These are phyloP conservation scores for Arthrobotrys entomopaga DNA, from an alignment of 2,329 filamentous ascomycete genomes.

Conservation along the genomic window DNA sequence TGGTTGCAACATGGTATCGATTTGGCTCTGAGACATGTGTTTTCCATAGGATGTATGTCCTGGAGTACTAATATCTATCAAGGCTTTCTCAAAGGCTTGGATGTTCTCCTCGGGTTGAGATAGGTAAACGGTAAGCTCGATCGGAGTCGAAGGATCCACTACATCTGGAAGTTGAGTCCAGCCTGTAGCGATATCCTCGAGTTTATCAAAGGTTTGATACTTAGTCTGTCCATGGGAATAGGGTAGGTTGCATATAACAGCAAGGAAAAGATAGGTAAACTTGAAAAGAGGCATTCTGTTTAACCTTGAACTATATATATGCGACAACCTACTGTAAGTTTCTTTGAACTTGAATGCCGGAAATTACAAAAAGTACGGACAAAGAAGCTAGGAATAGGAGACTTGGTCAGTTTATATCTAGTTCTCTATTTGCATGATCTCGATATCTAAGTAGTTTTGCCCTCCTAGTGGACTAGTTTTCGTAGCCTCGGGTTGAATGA, in stretches of 20 bases:
- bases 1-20: constrained; percentile 64
- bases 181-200: constrained; percentile 1
- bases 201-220: neutral
- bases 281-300: neutral
- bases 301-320: neutral
- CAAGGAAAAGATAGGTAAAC: neutral
- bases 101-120: constrained; percentile 56
- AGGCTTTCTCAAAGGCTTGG: constrained; percentile 58
- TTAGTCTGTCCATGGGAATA: neutral
- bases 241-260: neutral
- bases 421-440: neutral
- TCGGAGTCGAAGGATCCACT: constrained; percentile 60
- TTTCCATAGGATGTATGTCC: constrained; percentile 65
- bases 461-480: neutral
- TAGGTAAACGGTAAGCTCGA: constrained; percentile 62
- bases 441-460: too few species aligned
- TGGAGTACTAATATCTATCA: constrained; percentile 64
- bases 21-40: constrained; percentile 64
- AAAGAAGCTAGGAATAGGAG: neutral
- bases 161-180: constrained; percentile 56
- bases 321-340: neutral
- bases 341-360: neutral
- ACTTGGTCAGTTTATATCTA: neutral
- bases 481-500: neutral
- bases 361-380: neutral